Base-by-base conservation (phyloP, 2,329 filamentous ascomycete genomes). In the Phialocephala sp. region DNA sequence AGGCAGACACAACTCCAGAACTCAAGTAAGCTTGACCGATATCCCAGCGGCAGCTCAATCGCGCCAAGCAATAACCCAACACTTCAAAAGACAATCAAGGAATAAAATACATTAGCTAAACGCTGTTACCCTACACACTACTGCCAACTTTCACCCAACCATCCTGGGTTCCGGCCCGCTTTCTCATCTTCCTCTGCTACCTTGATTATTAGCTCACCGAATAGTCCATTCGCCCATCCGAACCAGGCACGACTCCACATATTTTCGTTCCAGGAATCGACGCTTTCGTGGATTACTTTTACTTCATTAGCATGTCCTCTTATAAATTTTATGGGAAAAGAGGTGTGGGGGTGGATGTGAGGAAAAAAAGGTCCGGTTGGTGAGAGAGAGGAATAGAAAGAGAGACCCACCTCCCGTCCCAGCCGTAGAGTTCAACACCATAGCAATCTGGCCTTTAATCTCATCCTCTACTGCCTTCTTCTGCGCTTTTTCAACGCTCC, bases 151-250 rank as follows among this genome's bases (percentile, higher is more conserved):
- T 68, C 65, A 12, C 59, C 64, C 37, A 71, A 41, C 68, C 66
- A 70, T 9, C 63, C 66, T 12, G 66, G 60, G 14, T 50, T 66
- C 20, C 60, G 45, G 9, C 39, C 64, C 41, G 61, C 59, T 35
- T 69, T 69, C 47, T 69, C 59, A 60, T 66, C 64, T 27, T 69
- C 68, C 37, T 68, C 63, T 4, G 57, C 58, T 27, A 72, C 63
- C 59, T 69, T 72, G 36, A 72, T 59, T n/a, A 72, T 63, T 59
- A 72, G 91, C 79, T 94, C 90, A 15, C 91, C 90, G 78, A 93
- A 94, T 20, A 95, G 86, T 0, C 90, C 92, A 75, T 95, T 57
- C 12, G 92, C 91, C 92, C 92, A 95, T 0, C 92, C 90, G 76
- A 95, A 96, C 82, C 82, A 84, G 12, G 79, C 75, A 22, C 82